Base-by-base conservation (phyloP, 345 rosid species). In the sweet orange (Citrus sinensis) region DNA sequence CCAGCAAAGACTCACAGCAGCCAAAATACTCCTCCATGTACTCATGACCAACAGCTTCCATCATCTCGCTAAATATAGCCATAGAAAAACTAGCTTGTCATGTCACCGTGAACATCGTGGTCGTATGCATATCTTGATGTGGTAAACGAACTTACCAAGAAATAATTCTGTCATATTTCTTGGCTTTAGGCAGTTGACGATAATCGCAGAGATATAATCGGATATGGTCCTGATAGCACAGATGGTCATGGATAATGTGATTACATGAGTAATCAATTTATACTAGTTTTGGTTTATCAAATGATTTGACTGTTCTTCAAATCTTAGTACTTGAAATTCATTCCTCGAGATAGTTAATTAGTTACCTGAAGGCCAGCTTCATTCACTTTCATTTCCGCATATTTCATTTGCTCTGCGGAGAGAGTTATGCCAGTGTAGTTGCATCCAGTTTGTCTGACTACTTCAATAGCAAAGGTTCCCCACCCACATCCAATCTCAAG, bases 401-500 rank as follows among this genome's bases (percentile, higher is more conserved):
- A 91, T 66, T 85, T 89, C 40, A 92, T 86, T 40, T 92, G 98
- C 83, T 93, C 93, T 63, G 84, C 80, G 3, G 98, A 95, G 6
- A 95, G 78, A 9, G 98, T 91, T 71, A 95, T 90, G 70, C 98
- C 98, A 0, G 98, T 93, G 80, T 95, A 93, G 80, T 76, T 89
- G 86, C 99, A 95, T 76, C 97, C 95, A 17, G 97, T 95, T 87
- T 84, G 86, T 86, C 81, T 88, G 71, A 95, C 99, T 68, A 91
- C 88, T 86, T 95, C 95, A 46, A 95, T 87, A 49, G 97, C 99
- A 27, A 93, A 87, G 65, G 92, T 83, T 80, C 99, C 99, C 99
- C 99, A 95, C 29, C 99, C 99, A 34, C 89, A 90, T 37, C 99
- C 99, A 59, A 95, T 91, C 79, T 95, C 98, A 7, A 95, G 91